Evolutionary conservation across 2,329 filamentous ascomycete species (phyloP).

Genomic region (Cordyceps fumosorosea): DNA sequence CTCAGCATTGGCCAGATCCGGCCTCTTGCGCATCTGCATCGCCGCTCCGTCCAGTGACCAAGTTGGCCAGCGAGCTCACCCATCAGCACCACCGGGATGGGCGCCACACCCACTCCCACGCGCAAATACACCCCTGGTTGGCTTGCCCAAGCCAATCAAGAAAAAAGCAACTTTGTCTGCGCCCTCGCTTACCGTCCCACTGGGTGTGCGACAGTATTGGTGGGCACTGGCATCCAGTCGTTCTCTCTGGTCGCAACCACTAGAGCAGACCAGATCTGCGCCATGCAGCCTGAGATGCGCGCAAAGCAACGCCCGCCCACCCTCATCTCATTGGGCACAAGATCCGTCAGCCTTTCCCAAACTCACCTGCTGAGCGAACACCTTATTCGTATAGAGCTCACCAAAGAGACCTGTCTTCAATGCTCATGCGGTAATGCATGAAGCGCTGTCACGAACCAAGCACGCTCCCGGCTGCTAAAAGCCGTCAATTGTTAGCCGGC

Average conservation of each 20-base stretch:
- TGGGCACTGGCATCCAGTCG: neutral
- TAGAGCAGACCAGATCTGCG: constrained; percentile 3
- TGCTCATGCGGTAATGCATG: neutral
- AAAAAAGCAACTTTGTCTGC: neutral
- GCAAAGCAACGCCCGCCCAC: neutral
- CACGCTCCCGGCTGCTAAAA: neutral
- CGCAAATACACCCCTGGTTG: too few species aligned
- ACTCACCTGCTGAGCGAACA: too few species aligned
- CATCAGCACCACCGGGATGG: neutral
- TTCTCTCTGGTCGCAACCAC: neutral
- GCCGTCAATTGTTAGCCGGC: neutral
- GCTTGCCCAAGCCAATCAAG: neutral
- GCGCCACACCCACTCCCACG: neutral
- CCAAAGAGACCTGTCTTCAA: neutral
- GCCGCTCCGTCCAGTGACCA: neutral
- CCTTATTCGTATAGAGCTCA: neutral
- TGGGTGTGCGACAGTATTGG: neutral
- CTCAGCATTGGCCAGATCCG: neutral
- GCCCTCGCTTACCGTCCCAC: neutral
- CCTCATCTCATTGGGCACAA: neutral
- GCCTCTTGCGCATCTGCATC: neutral
- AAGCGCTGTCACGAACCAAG: neutral
- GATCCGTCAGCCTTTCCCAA: neutral
- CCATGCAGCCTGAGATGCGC: neutral
- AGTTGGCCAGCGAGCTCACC: neutral